These are phyloP conservation scores for Barnettozyma sp. DNA, from an alignment of 805 yeast genomes.

Conservation along the genomic window DNA sequence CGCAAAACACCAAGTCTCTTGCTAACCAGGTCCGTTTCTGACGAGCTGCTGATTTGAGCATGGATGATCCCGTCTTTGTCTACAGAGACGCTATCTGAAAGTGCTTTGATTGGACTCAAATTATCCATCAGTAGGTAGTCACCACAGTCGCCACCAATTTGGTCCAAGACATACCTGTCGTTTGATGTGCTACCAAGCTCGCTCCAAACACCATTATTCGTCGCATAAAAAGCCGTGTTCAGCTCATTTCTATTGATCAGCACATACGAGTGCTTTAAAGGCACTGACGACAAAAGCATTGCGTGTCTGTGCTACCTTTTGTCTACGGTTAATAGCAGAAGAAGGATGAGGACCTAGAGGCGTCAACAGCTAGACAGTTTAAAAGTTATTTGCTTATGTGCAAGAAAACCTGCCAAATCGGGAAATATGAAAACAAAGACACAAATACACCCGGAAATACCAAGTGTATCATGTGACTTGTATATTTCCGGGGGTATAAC, in stretches of 20 bases:
- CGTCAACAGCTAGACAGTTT: too few species aligned
- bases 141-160: slow-evolving; percentile 4
- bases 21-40: slow-evolving; percentile 1
- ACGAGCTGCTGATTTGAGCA: not conserved
- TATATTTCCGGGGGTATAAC: too few species aligned
- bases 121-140: slow-evolving; percentile 20
- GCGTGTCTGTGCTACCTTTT: not conserved
- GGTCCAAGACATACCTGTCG: slow-evolving; percentile 10
- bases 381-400: too few species aligned
- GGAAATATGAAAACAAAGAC: slow-evolving; percentile 4
- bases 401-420: too few species aligned
- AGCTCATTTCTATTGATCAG: slow-evolving; percentile 9
- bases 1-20: slow-evolving; percentile 28
- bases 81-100: not conserved
- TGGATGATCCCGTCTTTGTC: not conserved
- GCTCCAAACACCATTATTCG: slow-evolving; percentile 20
- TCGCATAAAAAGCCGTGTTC: slow-evolving; percentile 14
- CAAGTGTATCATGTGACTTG: too few species aligned
- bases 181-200: slow-evolving; percentile 9
- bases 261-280: slow-evolving; percentile 20
- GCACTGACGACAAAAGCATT: slow-evolving; percentile 11
- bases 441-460: too few species aligned
- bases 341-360: too few species aligned
- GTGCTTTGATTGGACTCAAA: not conserved
- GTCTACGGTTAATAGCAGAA: too few species aligned